Evolutionary conservation across 1,139 yeast genomes (phyloP).

Genomic region (Scheffersomyces parashehatae): DNA sequence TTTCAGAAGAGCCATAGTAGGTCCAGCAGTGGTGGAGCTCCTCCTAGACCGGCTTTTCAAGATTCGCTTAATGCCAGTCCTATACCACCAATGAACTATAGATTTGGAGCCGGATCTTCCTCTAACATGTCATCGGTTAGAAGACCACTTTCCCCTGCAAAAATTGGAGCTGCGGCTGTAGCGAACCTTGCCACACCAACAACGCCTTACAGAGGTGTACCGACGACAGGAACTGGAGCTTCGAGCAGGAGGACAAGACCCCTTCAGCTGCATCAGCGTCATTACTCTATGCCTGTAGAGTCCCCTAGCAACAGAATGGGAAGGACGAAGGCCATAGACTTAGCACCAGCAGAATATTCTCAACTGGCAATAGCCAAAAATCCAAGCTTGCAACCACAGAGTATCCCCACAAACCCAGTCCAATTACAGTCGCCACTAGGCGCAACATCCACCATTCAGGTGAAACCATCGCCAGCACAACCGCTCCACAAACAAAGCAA

Average conservation of each 20-base stretch:
- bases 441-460: slow-evolving; percentile 42
- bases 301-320: slow-evolving; percentile 6
- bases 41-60: slow-evolving; percentile 11
- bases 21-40: slow-evolving; percentile 9
- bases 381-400: slow-evolving; percentile 2
- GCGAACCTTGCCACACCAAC: slow-evolving; percentile 50
- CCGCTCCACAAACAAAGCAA: slow-evolving; percentile 40
- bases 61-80: slow-evolving; percentile 25
- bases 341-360: slow-evolving; percentile 4
- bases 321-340: slow-evolving; percentile 3
- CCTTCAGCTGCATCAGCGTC: slow-evolving; percentile 35
- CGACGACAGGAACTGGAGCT: slow-evolving; percentile 8
- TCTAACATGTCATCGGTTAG: slow-evolving; percentile 16
- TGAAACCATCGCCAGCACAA: slow-evolving; percentile 47
- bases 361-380: slow-evolving; percentile 4
- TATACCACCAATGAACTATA: slow-evolving; percentile 39
- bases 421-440: slow-evolving; percentile 25
- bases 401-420: slow-evolving; percentile 6
- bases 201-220: slow-evolving; percentile 23
- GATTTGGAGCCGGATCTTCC: slow-evolving; percentile 38
- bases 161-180: slow-evolving; percentile 71
- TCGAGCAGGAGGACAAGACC: slow-evolving; percentile 16
- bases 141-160: slow-evolving; percentile 66
- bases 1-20: slow-evolving; percentile 5
- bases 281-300: slow-evolving; percentile 45